Percentiles rank a stretch among this genome's conserved stretches.
Conservation (phyloP, 768 basidiomycete genomes). For the Lentinula detonsa region DNA sequence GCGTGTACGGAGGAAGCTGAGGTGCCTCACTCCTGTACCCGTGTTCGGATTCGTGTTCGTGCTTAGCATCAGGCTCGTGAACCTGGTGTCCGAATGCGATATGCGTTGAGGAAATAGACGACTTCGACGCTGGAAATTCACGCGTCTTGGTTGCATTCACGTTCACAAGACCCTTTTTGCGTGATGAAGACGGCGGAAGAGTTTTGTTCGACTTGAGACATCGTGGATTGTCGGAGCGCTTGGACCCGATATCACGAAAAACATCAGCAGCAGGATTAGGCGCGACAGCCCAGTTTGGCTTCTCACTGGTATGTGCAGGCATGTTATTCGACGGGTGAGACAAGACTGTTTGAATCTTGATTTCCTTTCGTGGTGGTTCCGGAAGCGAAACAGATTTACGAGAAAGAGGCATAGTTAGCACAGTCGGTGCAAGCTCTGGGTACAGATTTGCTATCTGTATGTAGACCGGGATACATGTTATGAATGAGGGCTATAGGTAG, state of each 20-base stretch:
- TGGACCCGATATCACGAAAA: too few relatives aligned
- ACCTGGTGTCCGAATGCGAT: not conserved
- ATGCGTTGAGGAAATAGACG: not conserved
- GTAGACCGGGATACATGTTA: too few relatives aligned
- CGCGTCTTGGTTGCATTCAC: too few relatives aligned
- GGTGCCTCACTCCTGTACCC: not conserved
- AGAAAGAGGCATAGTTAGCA: not conserved
- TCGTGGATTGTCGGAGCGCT: not conserved
- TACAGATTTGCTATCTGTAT: not conserved
- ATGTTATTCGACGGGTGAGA: not conserved
- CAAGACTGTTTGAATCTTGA: not conserved
- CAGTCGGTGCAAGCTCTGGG: conserved; percentile 1
- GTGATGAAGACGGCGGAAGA: not conserved
- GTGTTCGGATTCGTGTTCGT: not conserved
- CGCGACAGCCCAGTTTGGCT: conserved; percentile 2
- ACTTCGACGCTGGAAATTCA: not conserved
- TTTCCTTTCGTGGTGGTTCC: not conserved
- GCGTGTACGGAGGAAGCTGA: not conserved
- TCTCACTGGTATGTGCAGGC: not conserved
- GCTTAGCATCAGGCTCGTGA: not conserved
- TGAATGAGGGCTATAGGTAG: not conserved
- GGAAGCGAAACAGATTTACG: not conserved
- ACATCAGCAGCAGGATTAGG: not conserved
- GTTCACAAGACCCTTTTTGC: not conserved
- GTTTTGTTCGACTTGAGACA: not conserved